Evolutionary conservation across 495 filamentous ascomycete species (phyloP).

Genomic region (Talaromyces stipitatus): DNA sequence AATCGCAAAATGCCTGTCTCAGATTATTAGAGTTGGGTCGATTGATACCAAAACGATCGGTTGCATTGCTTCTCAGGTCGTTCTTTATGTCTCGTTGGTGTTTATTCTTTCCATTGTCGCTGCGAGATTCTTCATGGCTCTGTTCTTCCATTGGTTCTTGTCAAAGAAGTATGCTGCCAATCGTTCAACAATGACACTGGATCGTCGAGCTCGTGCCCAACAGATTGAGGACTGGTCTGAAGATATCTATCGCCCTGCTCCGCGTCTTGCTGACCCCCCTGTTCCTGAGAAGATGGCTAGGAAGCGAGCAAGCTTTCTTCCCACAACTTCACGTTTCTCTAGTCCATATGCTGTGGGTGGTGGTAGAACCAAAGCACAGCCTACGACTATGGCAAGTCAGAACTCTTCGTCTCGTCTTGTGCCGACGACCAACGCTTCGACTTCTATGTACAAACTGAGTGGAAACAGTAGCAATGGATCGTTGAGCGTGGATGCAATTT

Average conservation of each 20-base stretch:
- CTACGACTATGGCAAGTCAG: slow-evolving; percentile 95
- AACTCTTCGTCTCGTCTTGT: slow-evolving; percentile 69
- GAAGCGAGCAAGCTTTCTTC: slow-evolving; percentile 74
- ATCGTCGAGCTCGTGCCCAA: slow-evolving; percentile 72
- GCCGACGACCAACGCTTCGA: slow-evolving; percentile 41
- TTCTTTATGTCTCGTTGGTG: slow-evolving; percentile 87
- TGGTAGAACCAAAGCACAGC: slow-evolving; percentile 44
- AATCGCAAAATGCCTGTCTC: slow-evolving; percentile 73
- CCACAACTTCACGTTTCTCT: slow-evolving; percentile 88
- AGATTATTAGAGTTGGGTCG: slow-evolving; percentile 92
- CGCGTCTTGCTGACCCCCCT: slow-evolving; percentile 63
- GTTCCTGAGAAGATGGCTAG: slow-evolving; percentile 54
- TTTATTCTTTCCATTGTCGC: slow-evolving; percentile 88
- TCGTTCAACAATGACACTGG: slow-evolving; percentile 61
- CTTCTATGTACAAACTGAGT: slow-evolving; percentile 59
- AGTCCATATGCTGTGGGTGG: slow-evolving; percentile 74
- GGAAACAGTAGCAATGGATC: slow-evolving; percentile 61
- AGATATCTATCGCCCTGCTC: slow-evolving; percentile 89
- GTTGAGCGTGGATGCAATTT: slow-evolving; percentile 34
- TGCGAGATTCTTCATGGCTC: slow-evolving; percentile 81
- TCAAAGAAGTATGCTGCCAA: slow-evolving; percentile 70
- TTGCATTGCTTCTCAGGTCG: slow-evolving; percentile 95
- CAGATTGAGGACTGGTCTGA: slow-evolving; percentile 99
- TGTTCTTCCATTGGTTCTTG: slow-evolving; percentile 94
- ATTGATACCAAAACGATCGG: slow-evolving; percentile 95